Evolutionary conservation across 257 asterid genomes (phyloP).

Genomic region (Nemophila menziesii): DNA sequence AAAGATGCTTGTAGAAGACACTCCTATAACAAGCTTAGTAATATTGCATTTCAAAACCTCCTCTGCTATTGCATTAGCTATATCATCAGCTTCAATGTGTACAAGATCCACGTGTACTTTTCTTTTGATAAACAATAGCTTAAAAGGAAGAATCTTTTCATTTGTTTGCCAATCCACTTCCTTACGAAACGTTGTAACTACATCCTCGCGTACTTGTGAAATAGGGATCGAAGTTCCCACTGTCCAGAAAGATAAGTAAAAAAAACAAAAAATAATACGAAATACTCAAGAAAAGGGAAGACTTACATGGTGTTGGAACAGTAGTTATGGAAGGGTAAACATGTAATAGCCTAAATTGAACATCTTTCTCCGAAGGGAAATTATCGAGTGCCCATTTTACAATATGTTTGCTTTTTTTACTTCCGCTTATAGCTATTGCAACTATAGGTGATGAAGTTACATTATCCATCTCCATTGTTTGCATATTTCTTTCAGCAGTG

Average conservation of each 20-base stretch:
- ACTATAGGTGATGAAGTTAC: constrained; percentile 20
- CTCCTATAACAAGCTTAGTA: constrained; percentile 58
- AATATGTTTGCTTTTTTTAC: constrained; percentile 38
- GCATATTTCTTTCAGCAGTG: constrained; percentile 10
- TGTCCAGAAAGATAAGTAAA: constrained; percentile 9
- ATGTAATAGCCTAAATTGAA: constrained; percentile 48
- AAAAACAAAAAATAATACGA: too few species aligned
- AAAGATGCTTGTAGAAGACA: constrained; percentile 53
- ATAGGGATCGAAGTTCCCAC: constrained; percentile 70
- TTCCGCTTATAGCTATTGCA: constrained; percentile 56
- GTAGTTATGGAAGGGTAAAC: constrained; percentile 43
- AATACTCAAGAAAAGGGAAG: neutral
- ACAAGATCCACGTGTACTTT: constrained; percentile 59
- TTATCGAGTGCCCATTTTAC: constrained; percentile 85
- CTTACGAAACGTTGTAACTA: constrained; percentile 50
- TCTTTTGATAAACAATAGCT: constrained; percentile 39
- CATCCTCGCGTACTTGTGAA: constrained; percentile 66
- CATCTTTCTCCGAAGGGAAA: constrained; percentile 54
- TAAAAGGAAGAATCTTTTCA: constrained; percentile 61
- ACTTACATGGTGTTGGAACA: constrained; percentile 87
- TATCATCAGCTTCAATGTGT: constrained; percentile 72
- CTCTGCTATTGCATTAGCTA: constrained; percentile 35
- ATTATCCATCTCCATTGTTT: constrained; percentile 22
- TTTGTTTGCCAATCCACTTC: constrained; percentile 58
- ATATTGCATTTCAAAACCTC: constrained; percentile 30